phyloP scores from a whole-genome alignment of 495 filamentous ascomycete genomes.

The Cetradonia linearis region DNA sequence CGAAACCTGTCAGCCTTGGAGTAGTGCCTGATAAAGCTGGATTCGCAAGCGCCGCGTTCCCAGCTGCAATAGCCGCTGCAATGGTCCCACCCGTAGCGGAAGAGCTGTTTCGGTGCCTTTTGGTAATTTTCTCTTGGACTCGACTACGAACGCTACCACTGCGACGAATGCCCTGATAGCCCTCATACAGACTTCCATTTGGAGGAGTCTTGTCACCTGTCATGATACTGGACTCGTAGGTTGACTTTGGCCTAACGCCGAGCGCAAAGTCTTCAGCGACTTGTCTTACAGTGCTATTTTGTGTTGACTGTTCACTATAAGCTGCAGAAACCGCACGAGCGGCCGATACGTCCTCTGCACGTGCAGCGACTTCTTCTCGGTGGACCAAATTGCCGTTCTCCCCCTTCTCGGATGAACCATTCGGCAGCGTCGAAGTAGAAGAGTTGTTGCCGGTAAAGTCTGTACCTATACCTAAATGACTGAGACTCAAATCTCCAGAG shows the following conservation, averaged over 20 bases:
- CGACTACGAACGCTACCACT: slow-evolving; percentile 77
- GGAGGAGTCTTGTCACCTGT: slow-evolving; percentile 53
- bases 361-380: slow-evolving; percentile 44
- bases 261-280: slow-evolving; percentile 29
- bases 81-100: slow-evolving; percentile 67
- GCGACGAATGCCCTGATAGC: slow-evolving; percentile 53
- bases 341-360: slow-evolving; percentile 47
- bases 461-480: slow-evolving; percentile 61
- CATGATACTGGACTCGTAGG: slow-evolving; percentile 29
- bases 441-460: slow-evolving; percentile 34
- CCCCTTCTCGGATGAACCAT: slow-evolving; percentile 34
- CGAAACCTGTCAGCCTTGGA: slow-evolving; percentile 83
- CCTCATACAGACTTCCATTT: slow-evolving; percentile 57
- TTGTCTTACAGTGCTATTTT: slow-evolving; percentile 23
- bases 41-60: slow-evolving; percentile 53
- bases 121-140: slow-evolving; percentile 42
- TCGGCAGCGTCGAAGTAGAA: slow-evolving; percentile 32
- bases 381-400: slow-evolving; percentile 27
- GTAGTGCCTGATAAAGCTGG: slow-evolving; percentile 47
- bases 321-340: slow-evolving; percentile 51
- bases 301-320: slow-evolving; percentile 43
- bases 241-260: slow-evolving; percentile 29
- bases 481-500: slow-evolving; percentile 75
- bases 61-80: slow-evolving; percentile 56
- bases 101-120: slow-evolving; percentile 74